Evolutionary conservation across 2,329 filamentous ascomycete species (phyloP).

Genomic region (Penicillium frequentans): DNA sequence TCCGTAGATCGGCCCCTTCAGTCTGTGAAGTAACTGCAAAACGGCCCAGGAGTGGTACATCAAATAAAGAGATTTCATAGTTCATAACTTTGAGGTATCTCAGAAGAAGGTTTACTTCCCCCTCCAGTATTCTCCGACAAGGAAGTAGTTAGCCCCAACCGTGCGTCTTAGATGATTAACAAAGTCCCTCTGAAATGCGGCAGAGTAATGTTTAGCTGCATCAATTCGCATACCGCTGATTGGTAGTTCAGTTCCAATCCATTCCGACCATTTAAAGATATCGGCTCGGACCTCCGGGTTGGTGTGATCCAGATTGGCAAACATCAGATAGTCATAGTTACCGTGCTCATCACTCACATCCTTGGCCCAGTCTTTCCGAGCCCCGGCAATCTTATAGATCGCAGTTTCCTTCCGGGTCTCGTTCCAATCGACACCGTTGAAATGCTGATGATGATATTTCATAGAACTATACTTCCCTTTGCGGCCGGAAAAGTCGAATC

Average conservation of each 20-base stretch:
- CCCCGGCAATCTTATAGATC: slow-evolving; percentile 65
- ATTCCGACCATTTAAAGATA: slow-evolving; percentile 65
- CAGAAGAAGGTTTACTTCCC: slow-evolving; percentile 56
- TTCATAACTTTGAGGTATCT: slow-evolving; percentile 60
- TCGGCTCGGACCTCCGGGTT: slow-evolving; percentile 65
- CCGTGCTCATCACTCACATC: slow-evolving; percentile 64
- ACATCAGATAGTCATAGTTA: slow-evolving; percentile 70
- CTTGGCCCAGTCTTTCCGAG: slow-evolving; percentile 63
- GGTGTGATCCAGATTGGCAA: slow-evolving; percentile 67
- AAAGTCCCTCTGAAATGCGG: slow-evolving; percentile 64
- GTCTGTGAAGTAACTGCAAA: slow-evolving; percentile 61
- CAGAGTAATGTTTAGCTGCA: slow-evolving; percentile 70
- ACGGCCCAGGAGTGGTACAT: slow-evolving; percentile 67
- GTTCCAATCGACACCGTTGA: slow-evolving; percentile 68
- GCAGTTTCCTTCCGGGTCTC: slow-evolving; percentile 56
- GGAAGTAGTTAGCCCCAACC: slow-evolving; percentile 58
- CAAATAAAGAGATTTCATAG: slow-evolving; percentile 63
- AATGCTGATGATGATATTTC: slow-evolving; percentile 67
- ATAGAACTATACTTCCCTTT: slow-evolving; percentile 59
- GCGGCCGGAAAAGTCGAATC: slow-evolving; percentile 65
- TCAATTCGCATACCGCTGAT: slow-evolving; percentile 69
- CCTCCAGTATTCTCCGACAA: slow-evolving; percentile 70
- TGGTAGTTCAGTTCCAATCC: slow-evolving; percentile 62
- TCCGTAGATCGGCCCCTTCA: slow-evolving; percentile 59
- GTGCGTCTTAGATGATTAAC: slow-evolving; percentile 56